Evolutionary conservation across 73 alveolate species (phyloP).

Genomic region (Paramecium caudatum): DNA sequence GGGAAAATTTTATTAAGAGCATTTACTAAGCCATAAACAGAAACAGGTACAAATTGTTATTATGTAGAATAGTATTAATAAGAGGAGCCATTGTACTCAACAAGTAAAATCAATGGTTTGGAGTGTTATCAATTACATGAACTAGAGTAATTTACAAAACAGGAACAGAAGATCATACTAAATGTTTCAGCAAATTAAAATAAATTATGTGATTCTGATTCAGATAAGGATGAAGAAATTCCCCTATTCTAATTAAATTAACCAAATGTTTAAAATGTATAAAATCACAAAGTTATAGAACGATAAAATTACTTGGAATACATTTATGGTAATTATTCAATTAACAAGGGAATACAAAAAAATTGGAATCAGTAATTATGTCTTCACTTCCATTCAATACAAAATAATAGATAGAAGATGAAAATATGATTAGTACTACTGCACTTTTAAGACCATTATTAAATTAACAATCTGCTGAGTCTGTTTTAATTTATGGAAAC

Average conservation of each 20-base stretch:
- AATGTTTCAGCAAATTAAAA: background rate
- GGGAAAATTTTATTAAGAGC: slow-evolving; percentile 31
- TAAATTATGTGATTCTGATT: background rate
- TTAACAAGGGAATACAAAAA: background rate
- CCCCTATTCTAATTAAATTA: background rate
- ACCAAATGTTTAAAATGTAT: background rate
- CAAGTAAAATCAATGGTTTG: slow-evolving; percentile 6
- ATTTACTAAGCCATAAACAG: background rate
- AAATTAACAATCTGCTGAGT: slow-evolving; percentile 10
- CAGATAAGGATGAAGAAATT: background rate
- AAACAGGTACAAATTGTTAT: background rate
- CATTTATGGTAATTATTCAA: slow-evolving; percentile 12
- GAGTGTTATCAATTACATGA: slow-evolving; percentile 35
- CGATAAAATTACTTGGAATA: background rate
- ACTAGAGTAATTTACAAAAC: slow-evolving; percentile 9
- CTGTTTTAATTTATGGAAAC: slow-evolving; percentile 38
- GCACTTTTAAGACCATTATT: slow-evolving; percentile 14
- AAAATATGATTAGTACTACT: slow-evolving; percentile 17
- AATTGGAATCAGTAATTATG: slow-evolving; percentile 17
- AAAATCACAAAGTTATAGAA: slow-evolving; percentile 2
- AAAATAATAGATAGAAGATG: background rate
- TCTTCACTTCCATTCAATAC: slow-evolving; percentile 27
- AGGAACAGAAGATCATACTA: slow-evolving; percentile 2
- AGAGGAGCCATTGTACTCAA: background rate
- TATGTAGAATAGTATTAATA: slow-evolving; percentile 1